Percentiles rank a stretch among this genome's conserved stretches.
Evolutionary conservation across 1,284 basidiomycete genomes (phyloP).

Genomic region (Ustilago curta): DNA sequence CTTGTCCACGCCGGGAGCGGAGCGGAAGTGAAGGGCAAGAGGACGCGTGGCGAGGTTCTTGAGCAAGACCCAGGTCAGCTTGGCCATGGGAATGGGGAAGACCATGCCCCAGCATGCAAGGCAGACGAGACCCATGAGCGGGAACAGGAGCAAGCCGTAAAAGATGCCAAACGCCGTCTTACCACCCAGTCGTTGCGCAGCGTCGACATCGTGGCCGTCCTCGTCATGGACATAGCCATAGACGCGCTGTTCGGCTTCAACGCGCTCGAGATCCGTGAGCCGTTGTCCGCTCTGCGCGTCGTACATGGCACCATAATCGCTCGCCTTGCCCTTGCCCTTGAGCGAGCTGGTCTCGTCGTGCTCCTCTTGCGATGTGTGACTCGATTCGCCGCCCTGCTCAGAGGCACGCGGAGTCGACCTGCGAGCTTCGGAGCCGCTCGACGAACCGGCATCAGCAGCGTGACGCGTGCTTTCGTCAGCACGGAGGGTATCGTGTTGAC

Average conservation of each 20-base stretch:
- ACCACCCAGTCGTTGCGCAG: slow-evolving; percentile 50
- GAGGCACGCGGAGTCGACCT: slow-evolving; percentile 37
- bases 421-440: slow-evolving; percentile 40
- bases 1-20: slow-evolving; percentile 55
- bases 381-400: slow-evolving; percentile 30
- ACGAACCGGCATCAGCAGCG: slow-evolving; percentile 32
- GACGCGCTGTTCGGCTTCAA: slow-evolving; percentile 56
- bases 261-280: slow-evolving; percentile 47
- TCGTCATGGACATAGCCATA: slow-evolving; percentile 66
- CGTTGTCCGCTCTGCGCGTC: slow-evolving; percentile 25
- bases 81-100: slow-evolving; percentile 97
- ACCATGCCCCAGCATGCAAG: slow-evolving; percentile 91
- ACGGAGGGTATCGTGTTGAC: slow-evolving; percentile 34
- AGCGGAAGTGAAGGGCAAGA: slow-evolving; percentile 89
- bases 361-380: slow-evolving; percentile 34
- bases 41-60: slow-evolving; percentile 85
- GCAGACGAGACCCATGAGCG: slow-evolving; percentile 77
- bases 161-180: slow-evolving; percentile 71
- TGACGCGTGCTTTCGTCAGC: slow-evolving; percentile 14
- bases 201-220: slow-evolving; percentile 58
- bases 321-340: slow-evolving; percentile 51
- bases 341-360: slow-evolving; percentile 47
- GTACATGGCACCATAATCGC: slow-evolving; percentile 32
- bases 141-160: slow-evolving; percentile 90
- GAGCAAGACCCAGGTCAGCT: slow-evolving; percentile 91